Evolutionary conservation across 306 rosid species (phyloP), one percentile per base, ranked within the genome.

Genomic region (Medicago arabica): DNA sequence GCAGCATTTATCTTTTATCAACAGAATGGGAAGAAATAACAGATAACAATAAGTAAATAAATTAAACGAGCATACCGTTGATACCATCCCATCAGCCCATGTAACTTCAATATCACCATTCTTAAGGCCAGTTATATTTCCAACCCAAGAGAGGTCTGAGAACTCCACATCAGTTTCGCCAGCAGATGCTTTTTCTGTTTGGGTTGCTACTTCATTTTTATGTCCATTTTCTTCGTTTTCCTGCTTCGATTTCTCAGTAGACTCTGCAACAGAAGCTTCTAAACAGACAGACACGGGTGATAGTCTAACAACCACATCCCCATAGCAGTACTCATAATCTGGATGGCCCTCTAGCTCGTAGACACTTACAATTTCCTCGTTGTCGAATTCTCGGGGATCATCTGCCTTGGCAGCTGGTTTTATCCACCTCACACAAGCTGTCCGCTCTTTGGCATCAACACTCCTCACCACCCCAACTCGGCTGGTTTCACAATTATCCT

Each of bases 51-150:
- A 60, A 84, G 50, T 17, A 55, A 83, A 81, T 78, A 25, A 50
- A 80, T 67, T 64, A 55, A 81, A 83, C 38, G 21, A 79, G 64
- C 78, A 74, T 95, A 96, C 98, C 96, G 80, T 89, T 74, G 99
- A 96, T 71, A 96, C 97, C 98, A 96, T 92, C 79, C 96, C 97
- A 74, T 96, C 93, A 43, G 98, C 99, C 99, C 99, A 96, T 67
- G 93, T 92, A 82, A 92, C 99, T 87, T 90, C 96, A 79, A 96
- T 96, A 85, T 96, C 98, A 63, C 99, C 99, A 65, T 88, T 91
- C 85, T 81, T 89, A 69, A 96, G 96, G 75, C 95, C 89, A 46
- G 99, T 88, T 81, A 96, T 96, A 83, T 96, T 90, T 71, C 99
- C 99, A 75, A 92, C 99, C 99, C 98, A 96, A 23, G 99, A 90